Percentiles rank a stretch among this genome's conserved stretches.
Evolutionary conservation across 441 rosid species (phyloP).

Genomic region (Croton laevigatus): DNA sequence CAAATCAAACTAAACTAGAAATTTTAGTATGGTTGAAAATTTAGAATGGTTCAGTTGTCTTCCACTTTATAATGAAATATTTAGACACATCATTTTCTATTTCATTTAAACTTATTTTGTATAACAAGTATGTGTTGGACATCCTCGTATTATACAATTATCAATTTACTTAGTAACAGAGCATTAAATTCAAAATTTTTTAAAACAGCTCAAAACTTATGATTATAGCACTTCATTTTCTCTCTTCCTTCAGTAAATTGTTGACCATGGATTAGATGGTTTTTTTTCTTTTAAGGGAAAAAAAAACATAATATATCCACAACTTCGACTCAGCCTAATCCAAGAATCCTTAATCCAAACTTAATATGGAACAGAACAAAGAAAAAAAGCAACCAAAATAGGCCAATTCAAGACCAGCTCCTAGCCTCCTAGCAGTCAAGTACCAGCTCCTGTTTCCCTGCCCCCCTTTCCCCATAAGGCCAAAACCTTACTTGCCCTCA

Average conservation of each 20-base stretch:
- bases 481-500: neutral
- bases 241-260: neutral
- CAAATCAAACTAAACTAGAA: neutral
- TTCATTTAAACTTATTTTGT: neutral
- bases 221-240: neutral
- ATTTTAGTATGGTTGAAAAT: neutral
- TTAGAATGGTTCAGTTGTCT: neutral
- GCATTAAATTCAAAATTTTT: neutral
- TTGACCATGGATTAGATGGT: neutral
- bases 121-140: neutral
- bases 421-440: neutral
- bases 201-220: neutral
- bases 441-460: neutral
- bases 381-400: neutral
- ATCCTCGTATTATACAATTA: neutral
- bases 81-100: neutral
- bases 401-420: neutral
- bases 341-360: neutral
- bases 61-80: neutral
- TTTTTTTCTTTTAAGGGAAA: neutral
- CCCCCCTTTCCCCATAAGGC: neutral
- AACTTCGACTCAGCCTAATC: neutral
- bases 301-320: neutral
- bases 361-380: neutral
- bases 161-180: neutral